Evolutionary conservation across 176 grass and related monocot genomes (phyloP), one percentile per base, ranked within the genome.

Genomic region (Zizania latifolia): DNA sequence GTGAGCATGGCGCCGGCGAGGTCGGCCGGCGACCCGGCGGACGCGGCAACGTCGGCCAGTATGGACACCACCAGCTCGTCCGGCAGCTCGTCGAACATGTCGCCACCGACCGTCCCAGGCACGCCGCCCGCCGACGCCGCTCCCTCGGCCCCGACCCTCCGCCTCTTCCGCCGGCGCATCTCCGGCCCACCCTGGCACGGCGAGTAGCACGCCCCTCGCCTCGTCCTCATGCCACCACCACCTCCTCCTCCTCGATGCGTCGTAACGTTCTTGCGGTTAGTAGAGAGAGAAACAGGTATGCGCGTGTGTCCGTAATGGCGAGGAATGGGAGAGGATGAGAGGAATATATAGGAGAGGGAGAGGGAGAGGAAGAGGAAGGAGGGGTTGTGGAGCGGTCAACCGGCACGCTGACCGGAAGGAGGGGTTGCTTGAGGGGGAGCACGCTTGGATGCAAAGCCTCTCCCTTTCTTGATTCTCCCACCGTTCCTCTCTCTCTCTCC

Each of bases 41-140:
- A 77, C 22, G 88, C 58, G 4, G 83, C 86, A 0, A 97, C 89
- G 57, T 87, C 78, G 36, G 58, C 72, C 3, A 97, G 84, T 11
- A 97, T 85, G 3, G 84, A 89, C 32, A 93, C 46, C 54, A 97
- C 74, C 8, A 97, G 69, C 41, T 97, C 94, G 58, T 93, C 88
- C 2, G 86, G 87, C 7, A 97, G 78, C 35, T 66, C 81, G 7
- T 93, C 86, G 15, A 97, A 97, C 48, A 72, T 57, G 59, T 97
- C 83, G 10, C 10, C 78, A 10, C 24, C 16, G 16, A 16, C 44
- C 16, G 46, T 21, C 10, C 55, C 26, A 0, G 19, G 10, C 1
- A 16, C 8, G 10, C 4, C 69, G n/a, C 12, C 34, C 5, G 23
- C 67, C 46, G 58, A 19, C 68, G 50, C 15, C 17, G 3, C 28